Base-by-base conservation (phyloP, 305 asterid genomes). In the Solanum hybrid region DNA sequence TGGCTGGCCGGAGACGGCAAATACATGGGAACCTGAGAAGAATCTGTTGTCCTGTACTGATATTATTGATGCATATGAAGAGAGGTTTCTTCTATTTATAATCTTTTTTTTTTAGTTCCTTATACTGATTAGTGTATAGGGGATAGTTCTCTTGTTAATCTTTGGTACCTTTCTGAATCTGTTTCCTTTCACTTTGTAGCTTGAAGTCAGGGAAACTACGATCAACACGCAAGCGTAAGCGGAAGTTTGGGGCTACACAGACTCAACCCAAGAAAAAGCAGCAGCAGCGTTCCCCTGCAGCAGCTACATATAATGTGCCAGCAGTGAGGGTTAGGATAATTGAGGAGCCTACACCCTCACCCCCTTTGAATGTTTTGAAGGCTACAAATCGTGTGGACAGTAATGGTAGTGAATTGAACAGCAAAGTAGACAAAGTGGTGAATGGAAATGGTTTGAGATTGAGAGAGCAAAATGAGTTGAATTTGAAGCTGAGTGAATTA, bases 11-110 rank as follows among this genome's bases (percentile, higher is more conserved):
- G 99, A 95, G 93, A 94, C 96, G 0, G 96, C 92, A 4, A 97
- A 96, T 88, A 96, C 99, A 9, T 97, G 99, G 99, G 99, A 97
- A 94, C 99, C 99, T n/a, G 87, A 93, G 87, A 94, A 92, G 73
- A 97, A 97, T 92, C 92, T 97, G 89, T 26, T 91, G 91, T 94
- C 94, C 86, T 92, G 94, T 90, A 91, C 95, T 1, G 98, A 96
- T 93, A 87, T 97, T 78, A 94, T 97, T 66, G 99, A 96, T 77
- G 93, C 95, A 60, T 97, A 93, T 89, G 99, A 97, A 91, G 97
- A 95, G 80, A 97, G 99, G 99, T 97, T 40, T 79, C 27, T 26
- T 91, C 87, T 86, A 86, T 72, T 89, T 89, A 85, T 78, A 42
- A 89, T 88, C 60, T 69, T 77, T 26, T 71, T 64, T 31, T 32